Evolutionary conservation across 352 stramenopile genomes (phyloP).

Genomic region (Pythium coloratum): DNA sequence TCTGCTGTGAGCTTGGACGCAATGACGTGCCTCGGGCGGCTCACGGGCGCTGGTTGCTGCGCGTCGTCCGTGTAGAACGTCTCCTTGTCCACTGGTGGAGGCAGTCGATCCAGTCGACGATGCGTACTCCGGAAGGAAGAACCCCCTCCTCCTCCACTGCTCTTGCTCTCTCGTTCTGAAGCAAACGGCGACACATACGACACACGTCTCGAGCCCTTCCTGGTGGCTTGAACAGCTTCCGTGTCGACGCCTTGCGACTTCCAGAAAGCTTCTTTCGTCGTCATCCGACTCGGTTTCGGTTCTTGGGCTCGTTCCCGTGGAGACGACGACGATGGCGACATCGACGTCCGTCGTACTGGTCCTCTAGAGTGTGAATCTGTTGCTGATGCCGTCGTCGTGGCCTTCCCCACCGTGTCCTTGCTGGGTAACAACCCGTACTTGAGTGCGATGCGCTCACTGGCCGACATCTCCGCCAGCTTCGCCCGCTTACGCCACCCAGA

Average conservation of each 20-base stretch:
- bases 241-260: constrained; percentile 10
- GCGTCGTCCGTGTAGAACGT: constrained; percentile 43
- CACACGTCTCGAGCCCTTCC: neutral
- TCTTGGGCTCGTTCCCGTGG: neutral
- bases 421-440: constrained; percentile 61
- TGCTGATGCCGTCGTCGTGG: neutral
- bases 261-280: constrained; percentile 22
- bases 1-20: constrained; percentile 28
- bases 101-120: neutral
- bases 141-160: neutral
- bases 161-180: neutral
- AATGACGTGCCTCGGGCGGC: constrained; percentile 43
- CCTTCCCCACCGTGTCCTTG: constrained; percentile 8
- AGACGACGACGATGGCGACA: neutral
- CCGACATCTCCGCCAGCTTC: constrained; percentile 30
- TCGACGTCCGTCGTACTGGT: neutral
- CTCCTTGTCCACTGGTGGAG: constrained; percentile 29
- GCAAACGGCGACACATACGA: constrained; percentile 66
- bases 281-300: neutral
- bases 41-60: constrained; percentile 19
- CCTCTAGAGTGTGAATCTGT: neutral
- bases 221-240: neutral
- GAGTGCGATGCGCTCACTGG: constrained; percentile 50
- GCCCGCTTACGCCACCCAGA: constrained; percentile 9
- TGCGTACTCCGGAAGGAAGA: constrained; percentile 17